These are phyloP conservation scores for Aspergillus olivimuriae DNA, from an alignment of 495 filamentous ascomycete species.

Conservation along the genomic window DNA sequence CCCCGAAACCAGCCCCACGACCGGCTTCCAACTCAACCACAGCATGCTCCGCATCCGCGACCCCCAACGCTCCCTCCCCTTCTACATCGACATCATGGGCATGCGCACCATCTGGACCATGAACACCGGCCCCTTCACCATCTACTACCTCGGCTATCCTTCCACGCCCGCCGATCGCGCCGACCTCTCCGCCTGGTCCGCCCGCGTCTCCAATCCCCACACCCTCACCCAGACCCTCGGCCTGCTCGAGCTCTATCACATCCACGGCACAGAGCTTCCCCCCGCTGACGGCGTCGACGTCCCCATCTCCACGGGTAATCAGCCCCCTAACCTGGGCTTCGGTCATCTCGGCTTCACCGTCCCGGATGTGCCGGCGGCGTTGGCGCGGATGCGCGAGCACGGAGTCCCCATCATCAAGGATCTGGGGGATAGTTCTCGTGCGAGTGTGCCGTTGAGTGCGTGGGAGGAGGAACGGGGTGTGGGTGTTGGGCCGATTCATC, in stretches of 20 bases:
- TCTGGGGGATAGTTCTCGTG: conserved; percentile 22
- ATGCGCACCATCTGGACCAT: conserved; percentile 44
- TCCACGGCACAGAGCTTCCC: conserved; percentile 25
- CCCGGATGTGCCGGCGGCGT: conserved; percentile 24
- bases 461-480: conserved; percentile 33
- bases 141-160: conserved; percentile 40
- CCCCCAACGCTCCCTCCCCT: conserved; percentile 31
- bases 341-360: conserved; percentile 37
- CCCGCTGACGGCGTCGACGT: conserved; percentile 5
- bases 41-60: conserved; percentile 36
- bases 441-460: conserved; percentile 25
- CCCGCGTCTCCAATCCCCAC: conserved; percentile 18
- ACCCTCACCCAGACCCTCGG: conserved; percentile 24
- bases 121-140: conserved; percentile 38
- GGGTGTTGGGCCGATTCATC: conserved; percentile 29
- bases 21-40: conserved; percentile 41
- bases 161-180: conserved; percentile 15
- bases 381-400: conserved; percentile 23
- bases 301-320: conserved; percentile 22
- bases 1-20: conserved; percentile 25
- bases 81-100: conserved; percentile 42
- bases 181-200: conserved; percentile 21
- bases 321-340: conserved; percentile 30
- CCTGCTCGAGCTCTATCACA: conserved; percentile 30
- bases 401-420: conserved; percentile 35